phyloP scores from a whole-genome alignment of 2,329 filamentous ascomycete species.

The Colletotrichum gloeosporioides region DNA sequence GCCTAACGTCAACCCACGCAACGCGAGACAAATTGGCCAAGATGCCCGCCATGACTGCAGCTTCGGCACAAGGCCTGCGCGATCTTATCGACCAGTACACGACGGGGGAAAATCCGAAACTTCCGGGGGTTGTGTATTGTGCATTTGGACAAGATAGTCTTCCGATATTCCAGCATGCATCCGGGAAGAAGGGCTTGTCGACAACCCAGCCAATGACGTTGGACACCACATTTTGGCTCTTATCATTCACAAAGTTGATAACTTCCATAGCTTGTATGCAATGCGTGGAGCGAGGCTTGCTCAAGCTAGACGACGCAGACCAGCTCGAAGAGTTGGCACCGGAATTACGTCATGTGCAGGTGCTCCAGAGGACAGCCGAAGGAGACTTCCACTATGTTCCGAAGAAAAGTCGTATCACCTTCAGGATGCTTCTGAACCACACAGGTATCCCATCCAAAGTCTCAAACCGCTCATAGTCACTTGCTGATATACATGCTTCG shows the following conservation, averaged over 20 bases:
- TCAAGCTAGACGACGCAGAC: conserved; percentile 51
- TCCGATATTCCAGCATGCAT: not conserved
- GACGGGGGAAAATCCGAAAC: not conserved
- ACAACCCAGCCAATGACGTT: conserved; percentile 16
- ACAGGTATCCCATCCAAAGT: conserved; percentile 29
- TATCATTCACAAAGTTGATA: conserved; percentile 48
- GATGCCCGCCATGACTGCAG: not conserved
- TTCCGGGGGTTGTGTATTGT: not conserved
- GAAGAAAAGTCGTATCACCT: conserved; percentile 44
- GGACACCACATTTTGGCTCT: conserved; percentile 40
- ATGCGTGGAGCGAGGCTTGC: conserved; percentile 55
- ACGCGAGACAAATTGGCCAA: not conserved
- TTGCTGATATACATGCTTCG: not conserved
- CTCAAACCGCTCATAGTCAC: not conserved
- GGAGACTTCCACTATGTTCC: conserved; percentile 35
- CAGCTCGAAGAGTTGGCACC: conserved; percentile 40
- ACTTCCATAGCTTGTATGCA: conserved; percentile 57
- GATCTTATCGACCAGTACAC: conserved; percentile 9
- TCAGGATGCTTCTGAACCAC: conserved; percentile 58
- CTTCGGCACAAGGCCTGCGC: not conserved
- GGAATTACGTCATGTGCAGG: conserved; percentile 51
- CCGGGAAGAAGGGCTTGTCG: not conserved
- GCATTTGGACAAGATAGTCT: not conserved
- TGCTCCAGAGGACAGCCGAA: conserved; percentile 44
- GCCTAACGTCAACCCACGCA: not conserved